Evolutionary conservation across 2,329 filamentous ascomycete species (phyloP).

Genomic region (Pseudocercospora fijiensis): DNA sequence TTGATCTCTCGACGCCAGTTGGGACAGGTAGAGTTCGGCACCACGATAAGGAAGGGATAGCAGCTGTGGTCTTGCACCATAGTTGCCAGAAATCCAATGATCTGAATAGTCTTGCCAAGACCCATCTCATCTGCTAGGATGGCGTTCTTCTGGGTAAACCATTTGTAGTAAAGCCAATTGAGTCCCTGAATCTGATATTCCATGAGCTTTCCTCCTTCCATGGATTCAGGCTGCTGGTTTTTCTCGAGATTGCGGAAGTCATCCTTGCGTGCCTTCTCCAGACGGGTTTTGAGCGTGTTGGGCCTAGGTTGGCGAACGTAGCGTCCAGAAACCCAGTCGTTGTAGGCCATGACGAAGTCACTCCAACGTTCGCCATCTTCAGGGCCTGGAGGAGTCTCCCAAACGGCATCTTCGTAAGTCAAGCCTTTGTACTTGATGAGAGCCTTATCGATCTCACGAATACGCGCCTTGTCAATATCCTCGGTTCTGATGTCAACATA

Average conservation of each 20-base stretch:
- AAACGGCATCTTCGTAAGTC: conserved; percentile 84
- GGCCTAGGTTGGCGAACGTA: conserved; percentile 64
- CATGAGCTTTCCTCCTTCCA: conserved; percentile 83
- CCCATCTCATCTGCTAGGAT: conserved; percentile 98
- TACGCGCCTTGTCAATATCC: conserved; percentile 68
- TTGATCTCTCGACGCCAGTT: conserved; percentile 98
- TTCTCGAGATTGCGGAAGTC: conserved; percentile 69
- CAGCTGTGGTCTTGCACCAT: conserved; percentile 64
- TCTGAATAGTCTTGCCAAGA: conserved; percentile 92
- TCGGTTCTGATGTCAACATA: conserved; percentile 60
- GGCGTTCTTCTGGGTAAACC: conserved; percentile 76
- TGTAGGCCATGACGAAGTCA: conserved; percentile 79
- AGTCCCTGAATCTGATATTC: conserved; percentile 88
- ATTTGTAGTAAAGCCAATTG: conserved; percentile 94
- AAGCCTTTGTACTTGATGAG: conserved; percentile 92
- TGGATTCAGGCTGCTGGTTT: conserved; percentile 67
- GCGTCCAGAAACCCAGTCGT: conserved; percentile 78
- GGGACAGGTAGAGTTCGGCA: conserved; percentile 92
- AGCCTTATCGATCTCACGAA: conserved; percentile 69
- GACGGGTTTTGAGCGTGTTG: conserved; percentile 61
- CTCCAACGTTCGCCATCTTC: conserved; percentile 68
- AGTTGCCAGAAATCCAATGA: conserved; percentile 76
- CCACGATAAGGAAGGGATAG: conserved; percentile 90
- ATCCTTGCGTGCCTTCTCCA: conserved; percentile 65
- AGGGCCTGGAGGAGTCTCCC: conserved; percentile 73